Evolutionary conservation across 1,284 basidiomycete species (phyloP), one percentile per base, ranked within the genome.

Genomic region (Marasmius fiardii): DNA sequence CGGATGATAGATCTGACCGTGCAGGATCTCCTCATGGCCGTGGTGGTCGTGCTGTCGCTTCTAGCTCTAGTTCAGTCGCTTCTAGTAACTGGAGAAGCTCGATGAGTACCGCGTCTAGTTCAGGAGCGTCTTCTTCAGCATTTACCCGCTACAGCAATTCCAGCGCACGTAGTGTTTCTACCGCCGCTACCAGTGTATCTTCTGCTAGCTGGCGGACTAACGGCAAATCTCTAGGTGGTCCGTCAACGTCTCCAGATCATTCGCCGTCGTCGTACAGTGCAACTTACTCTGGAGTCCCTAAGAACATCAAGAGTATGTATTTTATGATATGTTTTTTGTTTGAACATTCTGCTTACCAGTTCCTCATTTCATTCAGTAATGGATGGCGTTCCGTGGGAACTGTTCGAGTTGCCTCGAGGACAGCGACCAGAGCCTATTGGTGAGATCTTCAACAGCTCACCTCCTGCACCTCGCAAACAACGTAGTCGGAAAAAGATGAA

Each of bases 91-190:
- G 88, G 88, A 84, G 88, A 53, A 87, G 78, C 67, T 88, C 87
- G 39, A 83, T 78, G 77, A 81, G 78, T 55, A 82, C 79, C n/a
- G 77, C 77, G 11, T 81, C 85, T 44, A 88, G 83, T 65, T 82
- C 85, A 16, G 81, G 81, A 58, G 85, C 85, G 43, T 84, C 83
- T 4, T 80, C 81, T 26, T 84, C 81, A 24, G 82, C 83, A 43
- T 92, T 90, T 64, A 91, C 90, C 31, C 75, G 84, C 58, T 90
- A 88, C 71, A 90, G 87, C 71, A 92, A 91, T 65, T 81, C 79
- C 31, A 90, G 88, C 66, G 65, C 77, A 54, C 77, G 85, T 52
- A 90, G 87, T 60, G 77, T 91, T 37, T 85, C 86, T 18, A 92
- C 90, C 2, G 82, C 82, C 55, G 89, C 89, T 54, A 91, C 88